Evolutionary conservation across 306 rosid species (phyloP).

Genomic region (Glycine soja): DNA sequence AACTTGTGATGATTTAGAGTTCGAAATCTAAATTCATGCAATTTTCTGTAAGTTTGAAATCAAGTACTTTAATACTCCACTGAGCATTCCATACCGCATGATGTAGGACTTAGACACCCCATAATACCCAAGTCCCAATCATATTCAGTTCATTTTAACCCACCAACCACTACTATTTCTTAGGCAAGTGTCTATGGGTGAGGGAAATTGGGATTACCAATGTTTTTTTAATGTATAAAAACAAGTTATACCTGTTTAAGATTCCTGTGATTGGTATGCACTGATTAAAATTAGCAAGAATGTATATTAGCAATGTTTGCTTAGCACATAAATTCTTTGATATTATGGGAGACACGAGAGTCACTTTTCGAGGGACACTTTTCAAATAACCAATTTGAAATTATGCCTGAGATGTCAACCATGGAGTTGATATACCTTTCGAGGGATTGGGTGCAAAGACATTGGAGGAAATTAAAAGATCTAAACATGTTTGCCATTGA

Average conservation of each 20-base stretch:
- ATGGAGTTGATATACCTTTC: background rate
- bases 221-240: too few relatives aligned
- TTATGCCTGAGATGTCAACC: background rate
- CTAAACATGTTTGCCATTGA: background rate
- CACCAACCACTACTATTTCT: too few relatives aligned
- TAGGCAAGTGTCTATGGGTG: too few relatives aligned
- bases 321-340: background rate
- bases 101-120: too few relatives aligned
- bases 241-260: constrained; percentile 15
- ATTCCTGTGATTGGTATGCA: background rate
- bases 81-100: too few relatives aligned
- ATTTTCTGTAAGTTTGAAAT: background rate
- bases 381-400: background rate
- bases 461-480: background rate
- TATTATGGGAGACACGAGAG: too few relatives aligned
- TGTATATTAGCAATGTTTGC: background rate
- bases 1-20: constrained; percentile 12
- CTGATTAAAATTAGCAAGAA: constrained; percentile 14
- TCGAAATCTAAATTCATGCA: constrained; percentile 9
- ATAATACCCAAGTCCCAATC: too few relatives aligned
- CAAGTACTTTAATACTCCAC: too few relatives aligned
- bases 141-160: too few relatives aligned
- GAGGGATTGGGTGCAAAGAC: background rate
- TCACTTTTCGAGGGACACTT: background rate
- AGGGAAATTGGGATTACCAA: too few relatives aligned